Evolutionary conservation across 345 rosid genomes (phyloP), one percentile per base, ranked within the genome.

Genomic region (Dovyalis caffra): DNA sequence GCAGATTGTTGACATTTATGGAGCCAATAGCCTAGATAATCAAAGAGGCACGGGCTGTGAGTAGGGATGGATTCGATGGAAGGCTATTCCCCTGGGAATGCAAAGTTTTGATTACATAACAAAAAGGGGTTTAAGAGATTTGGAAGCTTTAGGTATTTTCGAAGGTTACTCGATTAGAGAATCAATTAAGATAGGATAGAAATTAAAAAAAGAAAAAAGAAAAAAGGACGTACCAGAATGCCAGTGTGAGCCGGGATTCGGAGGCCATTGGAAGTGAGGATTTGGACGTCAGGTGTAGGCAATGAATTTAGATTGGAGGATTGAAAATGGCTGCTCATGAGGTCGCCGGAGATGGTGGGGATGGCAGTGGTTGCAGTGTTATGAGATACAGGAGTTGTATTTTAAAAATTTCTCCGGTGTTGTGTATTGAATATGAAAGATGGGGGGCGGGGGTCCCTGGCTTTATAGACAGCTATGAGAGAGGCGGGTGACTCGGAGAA

Each of bases 161-260:
- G 60, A 53, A 53, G 28, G n/a, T 53, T 53, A n/a, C 60, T n/a
- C 28, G 28, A 56, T 9, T n/a, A n/a, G 60, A 56, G 60, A 56
- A n/a, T 56, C 60, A 56, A 40, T 61, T 16, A 29, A 31, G n/a
- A 51, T 28, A 32, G 45, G 28, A 29, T 7, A 6, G 43, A 31
- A 51, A 7, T 32, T 18, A 18, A 11, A 29, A 65, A 35, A n/a
- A 32, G 26, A 71, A 0, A 1, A 37, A n/a, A 40, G 34, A 72
- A 15, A 33, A 47, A 9, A 40, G 8, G 33, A 32, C 70, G 61
- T 81, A 90, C 98, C 87, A 94, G 87, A 74, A 92, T 64, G 66
- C 87, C 43, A 56, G 89, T 83, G 78, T 92, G 97, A 3, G 87
- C 91, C 0, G 93, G 88, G 77, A 94, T 89, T 38, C 91, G 90